A percentile compares a stretch with the other conserved stretches of the same genome.
These are phyloP conservation scores for Vigna unguiculata DNA, from an alignment of 306 rosid genomes.

Conservation along the genomic window DNA sequence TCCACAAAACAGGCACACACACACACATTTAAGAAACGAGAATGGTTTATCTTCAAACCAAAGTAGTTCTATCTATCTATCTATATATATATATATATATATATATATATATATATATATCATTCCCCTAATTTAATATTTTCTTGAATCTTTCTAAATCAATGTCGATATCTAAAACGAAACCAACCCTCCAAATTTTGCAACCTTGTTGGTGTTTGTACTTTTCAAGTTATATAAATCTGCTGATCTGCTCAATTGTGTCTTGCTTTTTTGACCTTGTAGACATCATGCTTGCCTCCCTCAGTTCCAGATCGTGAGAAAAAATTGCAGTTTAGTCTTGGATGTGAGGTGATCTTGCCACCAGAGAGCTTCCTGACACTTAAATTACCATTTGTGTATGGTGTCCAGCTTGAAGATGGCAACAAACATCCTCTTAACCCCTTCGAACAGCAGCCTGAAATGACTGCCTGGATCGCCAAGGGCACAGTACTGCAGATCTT, in stretches of 20 bases:
- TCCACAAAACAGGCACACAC: not conserved
- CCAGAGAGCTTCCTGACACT: slow-evolving; percentile 92
- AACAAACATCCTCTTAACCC: slow-evolving; percentile 68
- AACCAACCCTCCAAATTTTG: not conserved
- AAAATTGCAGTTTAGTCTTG: slow-evolving; percentile 80
- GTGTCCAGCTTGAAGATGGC: slow-evolving; percentile 80
- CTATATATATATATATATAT: too few species aligned
- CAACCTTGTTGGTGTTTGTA: slow-evolving; percentile 21
- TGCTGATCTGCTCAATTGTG: slow-evolving; percentile 4
- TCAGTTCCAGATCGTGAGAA: slow-evolving; percentile 68
- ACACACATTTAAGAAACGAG: not conserved
- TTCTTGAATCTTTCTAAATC: not conserved
- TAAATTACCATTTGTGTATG: slow-evolving; percentile 85
- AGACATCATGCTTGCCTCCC: slow-evolving; percentile 78
- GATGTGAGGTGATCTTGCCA: slow-evolving; percentile 80
- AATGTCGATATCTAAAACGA: not conserved
- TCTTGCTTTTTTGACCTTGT: slow-evolving; percentile 43
- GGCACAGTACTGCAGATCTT: slow-evolving; percentile 76
- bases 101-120: not conserved
- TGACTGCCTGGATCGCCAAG: slow-evolving; percentile 87
- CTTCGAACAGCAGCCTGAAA: slow-evolving; percentile 82
- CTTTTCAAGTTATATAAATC: slow-evolving; percentile 20
- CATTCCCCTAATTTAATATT: not conserved
- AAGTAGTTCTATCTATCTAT: not conserved
- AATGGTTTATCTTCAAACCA: not conserved